These are phyloP conservation scores for Mycena olivaceomarginata DNA, from an alignment of 768 basidiomycete species.

Conservation along the genomic window DNA sequence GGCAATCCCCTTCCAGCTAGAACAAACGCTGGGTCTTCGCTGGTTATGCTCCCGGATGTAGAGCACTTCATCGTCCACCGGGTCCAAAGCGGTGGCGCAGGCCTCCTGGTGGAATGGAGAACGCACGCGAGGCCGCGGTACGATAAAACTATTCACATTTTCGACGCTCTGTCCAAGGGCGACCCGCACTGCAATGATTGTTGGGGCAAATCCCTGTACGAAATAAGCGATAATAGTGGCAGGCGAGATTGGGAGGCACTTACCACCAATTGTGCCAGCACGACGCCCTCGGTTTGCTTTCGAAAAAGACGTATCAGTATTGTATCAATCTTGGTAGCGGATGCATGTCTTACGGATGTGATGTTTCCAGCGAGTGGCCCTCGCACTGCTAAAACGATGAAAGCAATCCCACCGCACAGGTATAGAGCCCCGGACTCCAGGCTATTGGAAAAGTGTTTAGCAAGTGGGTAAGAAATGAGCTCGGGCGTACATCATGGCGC, in stretches of 20 bases:
- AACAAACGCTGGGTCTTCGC: not conserved
- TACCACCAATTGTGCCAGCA: not conserved
- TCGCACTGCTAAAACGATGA: not conserved
- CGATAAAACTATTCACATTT: slow-evolving; percentile 3
- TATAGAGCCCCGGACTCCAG: not conserved
- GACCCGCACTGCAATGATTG: not conserved
- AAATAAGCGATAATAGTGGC: not conserved
- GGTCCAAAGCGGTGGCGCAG: not conserved
- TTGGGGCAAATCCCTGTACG: not conserved
- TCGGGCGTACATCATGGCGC: not conserved
- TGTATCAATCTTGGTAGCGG: not conserved
- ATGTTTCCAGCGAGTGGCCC: not conserved
- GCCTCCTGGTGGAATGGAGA: not conserved
- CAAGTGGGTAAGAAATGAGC: not conserved
- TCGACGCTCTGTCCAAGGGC: not conserved
- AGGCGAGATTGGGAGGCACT: not conserved
- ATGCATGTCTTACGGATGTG: not conserved
- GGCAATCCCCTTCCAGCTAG: too few species aligned
- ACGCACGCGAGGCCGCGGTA: not conserved
- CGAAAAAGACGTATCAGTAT: not conserved
- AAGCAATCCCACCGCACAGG: not conserved
- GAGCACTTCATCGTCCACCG: slow-evolving; percentile 2
- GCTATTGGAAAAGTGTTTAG: not conserved
- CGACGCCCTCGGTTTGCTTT: not conserved
- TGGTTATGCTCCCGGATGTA: not conserved